Evolutionary conservation across 495 filamentous ascomycete species (phyloP), one percentile per base, ranked within the genome.

Genomic region (Aspergillus asperescens): DNA sequence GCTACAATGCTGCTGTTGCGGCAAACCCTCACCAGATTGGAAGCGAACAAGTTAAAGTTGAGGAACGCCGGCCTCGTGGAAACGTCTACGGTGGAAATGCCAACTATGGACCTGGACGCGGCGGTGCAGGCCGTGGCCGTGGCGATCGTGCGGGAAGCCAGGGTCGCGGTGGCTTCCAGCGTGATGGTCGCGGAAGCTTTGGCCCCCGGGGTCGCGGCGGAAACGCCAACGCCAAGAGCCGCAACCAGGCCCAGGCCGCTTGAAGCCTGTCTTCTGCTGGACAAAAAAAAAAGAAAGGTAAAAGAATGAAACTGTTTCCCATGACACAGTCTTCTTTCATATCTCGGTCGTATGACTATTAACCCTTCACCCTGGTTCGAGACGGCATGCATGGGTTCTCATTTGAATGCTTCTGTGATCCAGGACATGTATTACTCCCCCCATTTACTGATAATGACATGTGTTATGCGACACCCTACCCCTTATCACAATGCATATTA

Each of bases 11-110:
- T 54, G 93, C 93, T 20, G 77, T 89, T 32, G 80, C 79, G 50
- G 87, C 83, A 51, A 97, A 93, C 74, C 91, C 94, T 8, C 90
- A 93, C 73, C 77, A 79, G 40, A 81, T 98, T 47, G 86, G 82
- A 48, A 84, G 80, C 62, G 87, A 94, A 69, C 83, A 82, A 59
- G 81, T 98, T 58, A 70, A 77, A 49, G 88, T 98, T 24, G 94
- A 97, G 68, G 88, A 91, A 67, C 91, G 93, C 57, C 88, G 89
- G 50, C 78, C 85, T 45, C 88, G 87, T 65, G 72, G 84, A 24
- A 79, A 73, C 55, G 80, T 79, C 34, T 89, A 81, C 50, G 81
- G 80, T 58, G 79, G 81, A 49, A 75, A 70, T 48, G 51, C 59
- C 45, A 81, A 81, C 67, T 87, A 83, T 67, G 77, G 74, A 42